Percentiles rank a stretch among this genome's conserved stretches.
phyloP scores from a whole-genome alignment of 164 flowering plant species.

The Protea cynaroides region DNA sequence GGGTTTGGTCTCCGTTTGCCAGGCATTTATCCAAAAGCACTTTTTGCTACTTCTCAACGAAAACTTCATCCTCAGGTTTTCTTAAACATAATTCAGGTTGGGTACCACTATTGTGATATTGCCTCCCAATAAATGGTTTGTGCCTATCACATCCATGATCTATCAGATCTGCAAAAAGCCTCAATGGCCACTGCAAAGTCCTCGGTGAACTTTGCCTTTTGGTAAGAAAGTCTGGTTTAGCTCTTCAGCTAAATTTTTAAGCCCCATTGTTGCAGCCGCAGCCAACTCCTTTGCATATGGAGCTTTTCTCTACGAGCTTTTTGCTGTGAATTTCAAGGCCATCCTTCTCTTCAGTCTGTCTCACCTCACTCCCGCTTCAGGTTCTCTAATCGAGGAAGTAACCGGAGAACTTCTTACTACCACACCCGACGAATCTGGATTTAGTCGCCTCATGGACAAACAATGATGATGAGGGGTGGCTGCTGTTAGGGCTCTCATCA shows the following conservation, averaged over 20 bases:
- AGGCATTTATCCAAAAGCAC: conserved; percentile 40
- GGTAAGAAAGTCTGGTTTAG: conserved; percentile 72
- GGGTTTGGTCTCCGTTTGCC: too few species aligned
- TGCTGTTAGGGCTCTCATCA: too few species aligned
- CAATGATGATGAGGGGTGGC: too few species aligned
- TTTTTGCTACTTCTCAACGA: conserved; percentile 43
- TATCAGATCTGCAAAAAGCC: conserved; percentile 21
- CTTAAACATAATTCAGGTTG: conserved; percentile 24
- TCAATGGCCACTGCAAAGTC: conserved; percentile 54
- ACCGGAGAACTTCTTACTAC: too few species aligned
- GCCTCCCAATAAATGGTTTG: conserved; percentile 24
- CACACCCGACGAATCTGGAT: too few species aligned
- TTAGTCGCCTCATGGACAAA: too few species aligned
- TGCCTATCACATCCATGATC: conserved; percentile 31
- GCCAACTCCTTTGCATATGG: conserved; percentile 91
- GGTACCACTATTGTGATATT: conserved; percentile 14
- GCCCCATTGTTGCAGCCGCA: conserved; percentile 87
- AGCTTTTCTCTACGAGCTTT: conserved; percentile 79
- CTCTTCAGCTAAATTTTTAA: conserved; percentile 76
- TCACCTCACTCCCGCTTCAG: conserved; percentile 57
- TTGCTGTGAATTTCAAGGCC: conserved; percentile 54
- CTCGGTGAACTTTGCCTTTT: conserved; percentile 61
- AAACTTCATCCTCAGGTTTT: conserved; percentile 28
- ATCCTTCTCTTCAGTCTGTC: conserved; percentile 57
- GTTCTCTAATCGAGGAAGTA: too few species aligned